Evolutionary conservation across 495 filamentous ascomycete genomes (phyloP), one percentile per base, ranked within the genome.

Genomic region (Cryomyces minteri): DNA sequence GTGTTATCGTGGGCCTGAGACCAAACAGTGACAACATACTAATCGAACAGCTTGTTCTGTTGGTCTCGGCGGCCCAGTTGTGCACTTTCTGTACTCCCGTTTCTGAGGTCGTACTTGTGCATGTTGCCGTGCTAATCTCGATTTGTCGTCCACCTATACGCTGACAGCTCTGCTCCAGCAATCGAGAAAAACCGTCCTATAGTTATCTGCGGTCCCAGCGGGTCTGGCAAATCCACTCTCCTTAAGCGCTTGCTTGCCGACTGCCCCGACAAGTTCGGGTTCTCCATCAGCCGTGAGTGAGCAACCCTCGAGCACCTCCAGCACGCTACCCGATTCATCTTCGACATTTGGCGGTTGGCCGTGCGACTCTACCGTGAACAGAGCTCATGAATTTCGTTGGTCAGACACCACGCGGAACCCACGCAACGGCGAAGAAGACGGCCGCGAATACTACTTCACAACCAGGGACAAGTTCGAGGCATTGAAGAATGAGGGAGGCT

Each of bases 161-260:
- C 18, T 25, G 18, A 25, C 18, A 25, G 18, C 18, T 25, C 18
- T 25, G 18, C 18, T 25, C 18, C 18, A 25, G 18, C 50, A 28
- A 33, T 53, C 32, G 40, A 46, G 37, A 43, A 39, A 1, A 36
- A 48, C 49, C 68, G 77, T 10, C 88, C 86, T 5, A 72, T 96
- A 51, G 82, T 94, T 33, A 77, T 94, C 54, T 90, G 80, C 14
- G 88, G 85, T 31, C 87, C 88, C 12, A 80, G 73, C 6, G 88
- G 88, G 55, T 73, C 82, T 8, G 88, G 88, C 39, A 94, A 96
- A 72, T 80, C 77, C 40, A 94, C 88, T 28, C 72, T 96, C 25
- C 75, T 90, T 51, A 77, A 78, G 51, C 66, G 74, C 12, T 77
- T 96, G 9, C 75, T 79, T 54, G 64, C 62, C 29, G 67, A 72